Base-by-base conservation (phyloP, 331 rosid genomes). In the Cydonia oblonga region DNA sequence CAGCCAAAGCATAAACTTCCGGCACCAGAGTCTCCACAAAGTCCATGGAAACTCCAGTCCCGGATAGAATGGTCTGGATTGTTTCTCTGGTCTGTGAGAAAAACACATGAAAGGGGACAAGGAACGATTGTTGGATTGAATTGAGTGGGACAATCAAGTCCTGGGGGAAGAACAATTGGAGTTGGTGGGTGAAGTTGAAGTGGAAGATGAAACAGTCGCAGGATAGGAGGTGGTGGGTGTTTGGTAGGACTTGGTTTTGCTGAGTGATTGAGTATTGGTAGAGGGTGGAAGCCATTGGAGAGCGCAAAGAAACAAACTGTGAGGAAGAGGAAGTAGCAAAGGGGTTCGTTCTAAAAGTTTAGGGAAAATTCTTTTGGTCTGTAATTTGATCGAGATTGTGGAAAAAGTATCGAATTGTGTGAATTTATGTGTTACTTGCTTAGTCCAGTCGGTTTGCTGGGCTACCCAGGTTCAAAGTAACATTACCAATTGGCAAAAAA, bases 241-340 rank as follows among this genome's bases (percentile, higher is more conserved):
- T 57, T 69, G 64, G 58, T 1, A 66, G 56, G 49, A 22, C 73
- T 52, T 66, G 70, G 30, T 64, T 23, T 23, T 71, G 67, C 65
- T 57, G 81, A 66, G 51, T 42, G 67, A 78, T 60, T 5, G 65
- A 60, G 78, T 72, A 78, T 18, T 78, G 77, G 77, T 78, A 78
- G 38, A 78, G 73, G 40, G 81, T 72, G 33, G 49, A 42, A 42
- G 66, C 81, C 81, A 72, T 72, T 63, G 66, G 30, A 70, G 74
- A 71, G 63, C 52, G 19, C 52, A 22, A 20, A 30, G 49, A 42
- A 42, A 12, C 49, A 42, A 69, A 61, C 63, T 24, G 30, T 22
- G 19, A 57, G 25, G 18, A 57, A 57, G 28, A 5, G 30, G 1
- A 8, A 46, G 46, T 69, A 28, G 4, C 7, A 2, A 57, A 12